Evolutionary conservation across 371 early-diverging fungal species (phyloP), one percentile per base, ranked within the genome.

Genomic region (Rhizopus delemar): DNA sequence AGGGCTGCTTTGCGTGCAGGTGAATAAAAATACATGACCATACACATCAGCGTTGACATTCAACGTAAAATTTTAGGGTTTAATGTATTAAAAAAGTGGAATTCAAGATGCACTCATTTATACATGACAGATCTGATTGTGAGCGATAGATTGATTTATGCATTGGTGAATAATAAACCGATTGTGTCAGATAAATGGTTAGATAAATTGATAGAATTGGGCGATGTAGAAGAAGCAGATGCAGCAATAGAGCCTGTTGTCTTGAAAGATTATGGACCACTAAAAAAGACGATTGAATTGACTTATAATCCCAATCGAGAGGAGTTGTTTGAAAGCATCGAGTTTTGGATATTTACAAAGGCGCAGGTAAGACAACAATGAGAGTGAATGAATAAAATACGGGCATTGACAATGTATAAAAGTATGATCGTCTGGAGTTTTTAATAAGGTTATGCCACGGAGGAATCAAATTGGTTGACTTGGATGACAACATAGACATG

Each of bases 301-400:
- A 41, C 38, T 1, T 34, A 9, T 4, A 51, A 63, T 22, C 16
- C 22, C 6, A 33, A 51, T 9, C 41, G 64, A 15, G 34, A 28
- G 3, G 43, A 33, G 4, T 12, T 63, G 5, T 63, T 63, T 15
- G 11, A 55, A 0, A 45, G 36, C 0, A 35, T 59, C 15, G 45
- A 54, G 2, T 63, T 63, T 51, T 50, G 59, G 49, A 41, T 58
- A n/a, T 58, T 58, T 34, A 15, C 57, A 35, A 16, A 53, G 8
- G 16, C 15, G 1, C 63, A 63, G 38, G 41, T 49, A 8, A 9
- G 1, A 2, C 2, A 22, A 22, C 22, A 22, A 22, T 2, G 39
- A 9, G 2, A 39, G 39, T 9, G 8, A 8, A 46, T 12, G 32
- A 43, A 41, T 34, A 34, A 11, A 33, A 12, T 4, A 13, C 3